phyloP scores from a whole-genome alignment of 2,329 filamentous ascomycete species.

The Colletotrichum tropicicola region DNA sequence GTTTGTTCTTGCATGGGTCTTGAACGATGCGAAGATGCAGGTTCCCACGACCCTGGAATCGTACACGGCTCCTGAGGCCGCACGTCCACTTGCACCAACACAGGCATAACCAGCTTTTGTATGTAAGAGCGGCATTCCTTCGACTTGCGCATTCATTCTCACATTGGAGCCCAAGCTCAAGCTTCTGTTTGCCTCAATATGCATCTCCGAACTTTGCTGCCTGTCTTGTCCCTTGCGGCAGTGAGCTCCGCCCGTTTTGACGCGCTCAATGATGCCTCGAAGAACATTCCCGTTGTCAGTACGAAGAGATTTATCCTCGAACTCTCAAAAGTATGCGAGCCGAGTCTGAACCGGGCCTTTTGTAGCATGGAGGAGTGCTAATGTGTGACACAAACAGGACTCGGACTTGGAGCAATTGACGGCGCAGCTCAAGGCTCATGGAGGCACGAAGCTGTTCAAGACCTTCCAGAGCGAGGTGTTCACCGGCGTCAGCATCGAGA shows the following conservation, averaged over 20 bases:
- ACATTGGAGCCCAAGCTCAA: background rate
- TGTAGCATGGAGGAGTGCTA: background rate
- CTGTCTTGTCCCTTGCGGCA: background rate
- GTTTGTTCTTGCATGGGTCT: conserved; percentile 4
- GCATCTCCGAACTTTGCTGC: background rate
- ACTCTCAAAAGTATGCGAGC: background rate
- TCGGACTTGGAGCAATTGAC: background rate
- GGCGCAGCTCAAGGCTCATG: background rate
- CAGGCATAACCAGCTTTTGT: background rate
- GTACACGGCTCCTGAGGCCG: background rate
- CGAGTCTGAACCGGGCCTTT: too few relatives aligned
- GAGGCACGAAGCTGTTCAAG: conserved; percentile 13
- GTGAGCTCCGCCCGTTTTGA: background rate
- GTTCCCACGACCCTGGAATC: conserved; percentile 5
- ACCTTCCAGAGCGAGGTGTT: conserved; percentile 24
- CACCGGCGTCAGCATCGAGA: conserved; percentile 26
- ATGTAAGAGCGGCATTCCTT: background rate
- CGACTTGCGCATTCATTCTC: background rate
- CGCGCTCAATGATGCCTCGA: background rate
- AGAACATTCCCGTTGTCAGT: background rate
- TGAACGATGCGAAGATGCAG: conserved; percentile 7
- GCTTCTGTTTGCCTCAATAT: background rate
- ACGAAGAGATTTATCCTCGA: conserved; percentile 27
- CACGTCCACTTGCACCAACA: background rate
- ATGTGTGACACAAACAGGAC: background rate